These are phyloP conservation scores for Catenaria anguillulae DNA, from an alignment of 371 early-diverging fungal genomes.

Conservation along the genomic window DNA sequence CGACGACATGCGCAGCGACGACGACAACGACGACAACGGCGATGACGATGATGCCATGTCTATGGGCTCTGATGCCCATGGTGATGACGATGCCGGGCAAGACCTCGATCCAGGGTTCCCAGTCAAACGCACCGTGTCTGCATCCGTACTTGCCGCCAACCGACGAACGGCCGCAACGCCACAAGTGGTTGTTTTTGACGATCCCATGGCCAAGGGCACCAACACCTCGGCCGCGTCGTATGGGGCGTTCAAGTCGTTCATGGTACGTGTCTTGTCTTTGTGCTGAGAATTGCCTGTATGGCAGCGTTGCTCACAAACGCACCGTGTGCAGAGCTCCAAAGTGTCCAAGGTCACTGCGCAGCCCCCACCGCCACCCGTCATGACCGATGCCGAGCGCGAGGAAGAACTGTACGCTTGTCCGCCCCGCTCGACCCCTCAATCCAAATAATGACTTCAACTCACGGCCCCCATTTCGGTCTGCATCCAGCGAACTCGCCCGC, in stretches of 20 bases:
- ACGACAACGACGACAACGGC: no score
- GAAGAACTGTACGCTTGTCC: slow-evolving; percentile 20
- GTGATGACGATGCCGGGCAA: background rate
- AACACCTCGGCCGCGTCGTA: slow-evolving; percentile 5
- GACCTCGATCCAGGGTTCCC: no score
- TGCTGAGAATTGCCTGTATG: no score
- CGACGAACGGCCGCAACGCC: background rate
- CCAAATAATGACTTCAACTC: background rate
- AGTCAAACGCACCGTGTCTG: no score
- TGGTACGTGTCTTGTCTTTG: no score
- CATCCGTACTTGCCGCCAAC: background rate
- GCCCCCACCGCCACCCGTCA: background rate
- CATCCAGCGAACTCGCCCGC: background rate
- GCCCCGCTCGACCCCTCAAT: no score
- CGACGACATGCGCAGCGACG: no score
- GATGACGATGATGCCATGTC: background rate
- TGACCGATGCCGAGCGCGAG: slow-evolving; percentile 16
- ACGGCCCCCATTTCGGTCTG: background rate
- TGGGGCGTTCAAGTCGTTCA: slow-evolving; percentile 18
- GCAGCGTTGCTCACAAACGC: no score
- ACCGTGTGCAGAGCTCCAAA: slow-evolving; percentile 17
- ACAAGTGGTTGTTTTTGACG: slow-evolving; percentile 16
- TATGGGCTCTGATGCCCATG: no score
- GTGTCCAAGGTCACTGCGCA: slow-evolving; percentile 13
- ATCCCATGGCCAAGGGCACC: slow-evolving; percentile 3